Base-by-base conservation (phyloP, 139 green algal species). In the Chlamydomonas schloesseri region DNA sequence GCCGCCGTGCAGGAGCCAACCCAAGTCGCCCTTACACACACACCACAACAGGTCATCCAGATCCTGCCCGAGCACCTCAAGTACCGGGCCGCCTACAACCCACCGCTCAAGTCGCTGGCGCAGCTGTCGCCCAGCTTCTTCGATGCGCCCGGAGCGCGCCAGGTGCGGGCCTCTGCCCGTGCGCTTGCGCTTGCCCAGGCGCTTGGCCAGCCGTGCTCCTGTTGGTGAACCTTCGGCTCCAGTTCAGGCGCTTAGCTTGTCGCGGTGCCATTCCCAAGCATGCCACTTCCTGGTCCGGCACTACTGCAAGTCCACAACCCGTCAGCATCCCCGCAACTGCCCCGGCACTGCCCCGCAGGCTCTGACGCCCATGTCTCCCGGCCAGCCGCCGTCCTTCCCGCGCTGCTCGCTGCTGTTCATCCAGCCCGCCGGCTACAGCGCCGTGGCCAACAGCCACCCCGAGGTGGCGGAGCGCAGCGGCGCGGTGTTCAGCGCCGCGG, bases 401-500 rank as follows among this genome's bases (percentile, higher is more conserved):
- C 64, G 65, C 11, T 34, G 75, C 14, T 57, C 65, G 10, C 78
- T 84, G 6, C 50, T 84, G 65, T 84, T 84, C 78, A 84, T 84
- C 29, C 33, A 60, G 46, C 78, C 78, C 3, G 78, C 34, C 10
- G 65, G 65, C 46, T 84, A 84, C 78, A 42, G n/a, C 5, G 36
- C 65, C 46, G 65, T 84, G 3, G 10, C 47, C 46, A 68, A 28
- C 47, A 31, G n/a, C 47, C 37, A 10, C 13, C 65, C 18, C 18
- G 78, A 37, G 18, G 78, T 84, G 62, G 78, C 78, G 46, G 78
- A 89, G 72, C 72, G 86, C 62, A 80, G 82, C 28, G 46, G 81
- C 11, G 82, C 87, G 10, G 76, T 91, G 64, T 91, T 89, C 72
- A 86, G 65, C 72, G 31, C 37, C 0, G 83, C 68, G 0, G 88